Conservation (phyloP, 371 early-diverging fungal species). For the Massospora cicadina region DNA sequence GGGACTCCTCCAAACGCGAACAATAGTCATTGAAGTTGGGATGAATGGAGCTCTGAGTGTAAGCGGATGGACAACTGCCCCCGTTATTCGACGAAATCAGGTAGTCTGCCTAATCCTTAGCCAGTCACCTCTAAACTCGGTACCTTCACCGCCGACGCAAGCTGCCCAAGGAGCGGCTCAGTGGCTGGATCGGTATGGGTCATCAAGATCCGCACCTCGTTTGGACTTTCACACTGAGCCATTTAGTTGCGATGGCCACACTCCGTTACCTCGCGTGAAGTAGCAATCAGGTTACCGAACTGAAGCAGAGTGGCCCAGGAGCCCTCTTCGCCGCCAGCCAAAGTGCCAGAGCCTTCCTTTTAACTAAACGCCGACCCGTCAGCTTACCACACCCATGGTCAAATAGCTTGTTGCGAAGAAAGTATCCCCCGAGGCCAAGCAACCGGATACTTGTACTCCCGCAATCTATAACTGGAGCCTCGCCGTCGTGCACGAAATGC, state of each 20-base stretch:
- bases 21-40: neutral
- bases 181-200: slow-evolving; percentile 45
- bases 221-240: slow-evolving; percentile 26
- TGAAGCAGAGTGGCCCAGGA: slow-evolving; percentile 53
- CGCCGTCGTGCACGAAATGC: slow-evolving; percentile 34
- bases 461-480: slow-evolving; percentile 29
- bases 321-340: slow-evolving; percentile 44
- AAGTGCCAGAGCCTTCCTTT: slow-evolving; percentile 30
- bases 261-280: slow-evolving; percentile 26
- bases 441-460: slow-evolving; percentile 38
- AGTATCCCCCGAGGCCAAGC: slow-evolving; percentile 45
- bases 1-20: neutral
- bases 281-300: slow-evolving; percentile 42
- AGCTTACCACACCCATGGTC: slow-evolving; percentile 44
- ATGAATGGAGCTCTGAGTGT: neutral
- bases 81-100: neutral
- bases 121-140: no score
- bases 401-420: slow-evolving; percentile 43
- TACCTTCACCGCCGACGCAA: slow-evolving; percentile 36
- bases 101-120: neutral
- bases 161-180: slow-evolving; percentile 39
- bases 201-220: slow-evolving; percentile 36
- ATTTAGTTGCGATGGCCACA: neutral
- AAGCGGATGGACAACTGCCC: neutral
- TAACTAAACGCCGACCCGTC: neutral